Evolutionary conservation across 139 green algal genomes (phyloP), one percentile per base, ranked within the genome.

Genomic region (Haematococcus sp.): DNA sequence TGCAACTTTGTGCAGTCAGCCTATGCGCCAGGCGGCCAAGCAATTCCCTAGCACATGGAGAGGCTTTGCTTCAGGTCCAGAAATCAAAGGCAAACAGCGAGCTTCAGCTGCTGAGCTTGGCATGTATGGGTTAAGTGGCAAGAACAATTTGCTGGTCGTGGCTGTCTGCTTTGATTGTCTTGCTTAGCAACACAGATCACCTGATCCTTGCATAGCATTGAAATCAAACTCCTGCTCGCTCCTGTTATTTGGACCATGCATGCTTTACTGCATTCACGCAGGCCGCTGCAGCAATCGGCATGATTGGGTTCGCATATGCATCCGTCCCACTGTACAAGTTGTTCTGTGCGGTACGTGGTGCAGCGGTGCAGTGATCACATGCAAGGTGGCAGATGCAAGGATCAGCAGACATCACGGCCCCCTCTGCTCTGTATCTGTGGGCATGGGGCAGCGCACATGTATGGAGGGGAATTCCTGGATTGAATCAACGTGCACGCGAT

Each of bases 271-370:
- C 11, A 11, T 63, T 22, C 58, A 3, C 46, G 51, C 87, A 93
- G 88, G 74, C 84, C 11, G 92, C 94, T 0, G 58, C 97, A 0
- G 85, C 89, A 0, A 83, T 98, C 5, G 89, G 80, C 61, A 98
- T 99, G 95, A 75, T 99, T 9, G 95, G 93, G 4, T 49, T 93
- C 4, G 95, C 95, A 0, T 99, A 98, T 64, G 92, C 89, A 0
- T 90, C 89, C 0, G 95, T 99, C 0, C 95, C 95, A 0, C 76
- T 99, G 23, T 99, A 99, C 78, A 84, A 84, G 4, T 83, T 93
- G 33, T 96, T 97, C 77, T 97, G 92, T 65, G 77, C 77, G 68
- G 77, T 81, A 55, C 33, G 75, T 68, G 0, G 25, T n/a, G n/a
- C n/a, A n/a, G n/a, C n/a, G n/a, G n/a, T n/a, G n/a, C n/a, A n/a